These are phyloP conservation scores for Mycena pura DNA, from an alignment of 768 basidiomycete species.

Conservation along the genomic window DNA sequence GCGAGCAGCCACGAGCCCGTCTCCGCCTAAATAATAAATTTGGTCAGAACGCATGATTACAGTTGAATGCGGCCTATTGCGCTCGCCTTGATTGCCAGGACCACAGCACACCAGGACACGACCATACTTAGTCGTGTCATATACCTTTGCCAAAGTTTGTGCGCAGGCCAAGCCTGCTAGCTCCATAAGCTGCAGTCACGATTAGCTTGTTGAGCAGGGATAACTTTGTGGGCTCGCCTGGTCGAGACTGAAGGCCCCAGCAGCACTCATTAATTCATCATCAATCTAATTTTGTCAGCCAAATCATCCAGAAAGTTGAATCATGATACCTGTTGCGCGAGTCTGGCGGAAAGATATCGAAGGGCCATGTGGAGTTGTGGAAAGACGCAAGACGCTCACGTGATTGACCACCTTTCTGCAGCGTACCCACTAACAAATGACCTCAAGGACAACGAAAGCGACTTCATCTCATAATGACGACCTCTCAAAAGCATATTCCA, in stretches of 20 bases:
- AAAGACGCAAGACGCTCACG: no score
- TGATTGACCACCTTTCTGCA: background rate
- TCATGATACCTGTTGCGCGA: slow-evolving; percentile 80
- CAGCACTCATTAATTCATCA: slow-evolving; percentile 86
- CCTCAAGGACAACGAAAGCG: background rate
- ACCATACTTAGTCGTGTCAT: slow-evolving; percentile 67
- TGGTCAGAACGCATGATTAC: background rate
- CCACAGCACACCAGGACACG: slow-evolving; percentile 95
- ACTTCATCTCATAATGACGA: no score
- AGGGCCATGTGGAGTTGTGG: no score
- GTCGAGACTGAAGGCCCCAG: slow-evolving; percentile 94
- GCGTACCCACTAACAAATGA: slow-evolving; percentile 1
- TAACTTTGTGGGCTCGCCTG: slow-evolving; percentile 60
- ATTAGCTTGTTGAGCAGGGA: background rate
- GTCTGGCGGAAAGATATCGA: slow-evolving; percentile 70
- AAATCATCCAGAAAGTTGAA: background rate
- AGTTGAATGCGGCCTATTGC: background rate
- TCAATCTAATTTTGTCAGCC: slow-evolving; percentile 70
- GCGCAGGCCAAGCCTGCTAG: slow-evolving; percentile 95
- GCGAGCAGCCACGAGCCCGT: slow-evolving; percentile 94
- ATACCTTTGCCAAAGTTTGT: slow-evolving; percentile 82
- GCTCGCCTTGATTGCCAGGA: slow-evolving; percentile 88
- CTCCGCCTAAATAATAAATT: slow-evolving; percentile 64
- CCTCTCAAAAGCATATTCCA: background rate
- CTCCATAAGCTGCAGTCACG: slow-evolving; percentile 82